Percentiles rank a stretch among this genome's conserved stretches.
Conservation (phyloP, 2,329 filamentous ascomycete species). For the Colletotrichum incanum region DNA sequence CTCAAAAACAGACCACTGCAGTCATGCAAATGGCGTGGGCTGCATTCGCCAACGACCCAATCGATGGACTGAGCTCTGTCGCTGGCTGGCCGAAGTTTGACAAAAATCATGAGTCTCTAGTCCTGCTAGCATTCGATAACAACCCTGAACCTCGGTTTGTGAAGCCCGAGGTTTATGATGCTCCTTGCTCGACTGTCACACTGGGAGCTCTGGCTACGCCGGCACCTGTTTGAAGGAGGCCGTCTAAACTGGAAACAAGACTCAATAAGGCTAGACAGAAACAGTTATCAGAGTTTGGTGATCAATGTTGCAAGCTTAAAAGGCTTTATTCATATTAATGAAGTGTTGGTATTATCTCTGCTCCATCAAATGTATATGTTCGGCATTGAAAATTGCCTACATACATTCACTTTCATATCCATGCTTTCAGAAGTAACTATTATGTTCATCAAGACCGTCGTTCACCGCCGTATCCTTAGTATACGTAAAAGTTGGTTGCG, state of each 20-base stretch:
- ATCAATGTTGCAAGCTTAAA: neutral
- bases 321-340: neutral
- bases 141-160: constrained; percentile 45
- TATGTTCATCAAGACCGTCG: no score
- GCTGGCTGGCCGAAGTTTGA: constrained; percentile 57
- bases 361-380: neutral
- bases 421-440: no score
- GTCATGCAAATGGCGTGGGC: constrained; percentile 60
- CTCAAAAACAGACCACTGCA: constrained; percentile 52
- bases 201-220: constrained; percentile 46
- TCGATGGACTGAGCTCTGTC: constrained; percentile 49
- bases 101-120: constrained; percentile 45
- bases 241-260: no score
- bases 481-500: constrained; percentile 50
- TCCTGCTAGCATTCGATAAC: constrained; percentile 49
- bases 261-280: rapidly evolving
- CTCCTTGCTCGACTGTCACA: constrained; percentile 46
- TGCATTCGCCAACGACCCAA: constrained; percentile 57
- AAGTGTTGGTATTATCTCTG: neutral
- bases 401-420: neutral
- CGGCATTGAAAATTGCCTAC: neutral
- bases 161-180: constrained; percentile 47
- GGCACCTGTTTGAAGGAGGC: neutral
- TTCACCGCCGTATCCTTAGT: constrained; percentile 33
- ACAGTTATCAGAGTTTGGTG: neutral